Percentiles rank a stretch among this genome's conserved stretches.
Conservation (phyloP, 2,329 filamentous ascomycete species). For the Aspergillus fijiensis region DNA sequence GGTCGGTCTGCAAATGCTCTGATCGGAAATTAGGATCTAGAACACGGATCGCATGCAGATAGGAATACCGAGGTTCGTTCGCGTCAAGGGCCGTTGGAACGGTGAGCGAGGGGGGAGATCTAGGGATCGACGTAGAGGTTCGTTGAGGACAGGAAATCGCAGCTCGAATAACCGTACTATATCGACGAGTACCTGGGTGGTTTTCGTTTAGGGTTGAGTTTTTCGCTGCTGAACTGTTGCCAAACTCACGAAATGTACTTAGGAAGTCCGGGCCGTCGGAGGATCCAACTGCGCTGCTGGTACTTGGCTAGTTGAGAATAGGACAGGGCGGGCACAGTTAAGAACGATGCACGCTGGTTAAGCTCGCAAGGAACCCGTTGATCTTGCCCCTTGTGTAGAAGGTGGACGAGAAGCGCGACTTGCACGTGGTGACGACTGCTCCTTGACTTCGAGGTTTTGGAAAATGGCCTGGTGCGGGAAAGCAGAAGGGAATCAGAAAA, state of each 20-base stretch:
- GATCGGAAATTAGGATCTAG: constrained; percentile 18
- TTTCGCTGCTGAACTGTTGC: not conserved
- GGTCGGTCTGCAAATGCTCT: constrained; percentile 7
- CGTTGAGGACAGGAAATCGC: not conserved
- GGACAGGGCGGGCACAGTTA: constrained; percentile 11
- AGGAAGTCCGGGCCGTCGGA: constrained; percentile 16
- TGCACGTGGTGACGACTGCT: constrained; percentile 26
- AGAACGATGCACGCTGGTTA: constrained; percentile 7
- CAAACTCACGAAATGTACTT: constrained; percentile 14
- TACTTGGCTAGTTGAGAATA: constrained; percentile 5
- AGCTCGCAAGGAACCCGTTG: constrained; percentile 10
- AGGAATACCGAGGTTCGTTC: constrained; percentile 7
- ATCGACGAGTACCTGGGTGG: not conserved
- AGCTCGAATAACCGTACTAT: not conserved
- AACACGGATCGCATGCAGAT: constrained; percentile 30
- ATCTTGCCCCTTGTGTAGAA: constrained; percentile 24
- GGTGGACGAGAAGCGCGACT: constrained; percentile 24
- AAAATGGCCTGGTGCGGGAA: constrained; percentile 4
- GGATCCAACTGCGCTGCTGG: constrained; percentile 13
- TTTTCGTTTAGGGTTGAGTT: not conserved
- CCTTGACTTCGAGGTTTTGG: constrained; percentile 11
- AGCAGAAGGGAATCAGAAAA: constrained; percentile 14
- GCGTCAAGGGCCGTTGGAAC: constrained; percentile 13
- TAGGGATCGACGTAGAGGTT: constrained; percentile 5
- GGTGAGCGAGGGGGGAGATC: constrained; percentile 17